These are phyloP conservation scores for Vanrija humicola DNA, from an alignment of 1,284 basidiomycete species.

Conservation along the genomic window DNA sequence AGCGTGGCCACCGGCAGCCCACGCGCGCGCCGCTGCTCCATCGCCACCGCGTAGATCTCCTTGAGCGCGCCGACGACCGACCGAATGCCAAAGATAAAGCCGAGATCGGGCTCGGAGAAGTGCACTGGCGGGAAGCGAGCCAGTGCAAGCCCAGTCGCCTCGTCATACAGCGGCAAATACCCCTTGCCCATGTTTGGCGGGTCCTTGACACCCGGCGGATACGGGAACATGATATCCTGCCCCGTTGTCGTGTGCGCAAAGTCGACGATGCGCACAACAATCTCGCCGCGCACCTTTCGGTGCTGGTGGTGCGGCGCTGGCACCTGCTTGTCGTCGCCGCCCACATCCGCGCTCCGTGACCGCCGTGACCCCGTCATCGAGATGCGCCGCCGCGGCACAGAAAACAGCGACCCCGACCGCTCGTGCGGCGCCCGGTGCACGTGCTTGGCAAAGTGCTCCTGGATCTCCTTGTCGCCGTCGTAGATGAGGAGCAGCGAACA, in stretches of 20 bases:
- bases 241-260: constrained; percentile 99
- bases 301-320: constrained; percentile 14
- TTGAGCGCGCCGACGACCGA: constrained; percentile 70
- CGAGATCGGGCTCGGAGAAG: constrained; percentile 81
- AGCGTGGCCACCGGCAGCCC: constrained; percentile 6
- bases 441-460: constrained; percentile 54
- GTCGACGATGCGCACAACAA: constrained; percentile 94
- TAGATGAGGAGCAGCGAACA: constrained; percentile 96
- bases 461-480: constrained; percentile 85
- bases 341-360: constrained; percentile 6
- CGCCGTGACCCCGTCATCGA: constrained; percentile 5
- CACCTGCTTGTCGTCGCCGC: constrained; percentile 1
- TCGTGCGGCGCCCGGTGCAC: constrained; percentile 8
- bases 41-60: constrained; percentile 77
- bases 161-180: constrained; percentile 74
- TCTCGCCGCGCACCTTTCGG: constrained; percentile 71
- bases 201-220: constrained; percentile 34
- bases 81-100: constrained; percentile 88
- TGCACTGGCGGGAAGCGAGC: constrained; percentile 90
- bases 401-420: constrained; percentile 6
- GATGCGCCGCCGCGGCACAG: background rate
- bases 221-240: constrained; percentile 70
- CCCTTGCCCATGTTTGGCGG: constrained; percentile 60
- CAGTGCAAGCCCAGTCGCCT: constrained; percentile 70
- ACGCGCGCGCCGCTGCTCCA: constrained; percentile 21